Percentiles rank a stretch among this genome's conserved stretches.
Evolutionary conservation across 2,329 filamentous ascomycete genomes (phyloP).

Genomic region (Aspergillus jensenii): DNA sequence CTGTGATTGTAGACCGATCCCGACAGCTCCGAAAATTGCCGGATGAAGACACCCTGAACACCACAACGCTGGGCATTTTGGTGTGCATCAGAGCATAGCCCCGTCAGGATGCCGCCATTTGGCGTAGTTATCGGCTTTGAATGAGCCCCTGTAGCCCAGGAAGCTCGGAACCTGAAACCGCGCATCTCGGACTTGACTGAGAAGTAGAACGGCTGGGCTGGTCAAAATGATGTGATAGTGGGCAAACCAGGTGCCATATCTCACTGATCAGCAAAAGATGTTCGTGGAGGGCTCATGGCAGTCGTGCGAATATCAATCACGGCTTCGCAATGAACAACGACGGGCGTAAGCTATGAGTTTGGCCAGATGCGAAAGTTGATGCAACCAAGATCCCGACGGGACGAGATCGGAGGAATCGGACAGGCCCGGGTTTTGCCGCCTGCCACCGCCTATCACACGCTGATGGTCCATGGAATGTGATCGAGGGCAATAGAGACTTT

Average conservation of each 20-base stretch:
- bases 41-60: constrained; percentile 14
- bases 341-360: background rate
- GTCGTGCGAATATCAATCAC: constrained; percentile 2
- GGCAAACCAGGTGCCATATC: constrained; percentile 33
- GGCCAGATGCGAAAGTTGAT: constrained; percentile 8
- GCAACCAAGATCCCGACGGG: constrained; percentile 13
- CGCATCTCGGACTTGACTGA: constrained; percentile 38
- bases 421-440: constrained; percentile 24
- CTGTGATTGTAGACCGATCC: constrained; percentile 21
- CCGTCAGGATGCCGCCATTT: constrained; percentile 17
- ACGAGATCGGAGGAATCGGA: constrained; percentile 18
- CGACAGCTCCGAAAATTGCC: constrained; percentile 26
- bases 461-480: constrained; percentile 25
- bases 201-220: constrained; percentile 18
- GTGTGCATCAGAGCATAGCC: constrained; percentile 18
- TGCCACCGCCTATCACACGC: constrained; percentile 24
- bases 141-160: constrained; percentile 33
- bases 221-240: constrained; percentile 27
- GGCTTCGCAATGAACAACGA: constrained; percentile 1
- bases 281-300: constrained; percentile 20
- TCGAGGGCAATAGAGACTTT: constrained; percentile 34
- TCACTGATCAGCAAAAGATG: constrained; percentile 16
- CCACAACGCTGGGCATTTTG: background rate
- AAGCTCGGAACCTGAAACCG: constrained; percentile 40
- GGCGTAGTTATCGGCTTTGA: constrained; percentile 25